Conservation (phyloP, 441 rosid species). For the Raphanus hybrid region DNA sequence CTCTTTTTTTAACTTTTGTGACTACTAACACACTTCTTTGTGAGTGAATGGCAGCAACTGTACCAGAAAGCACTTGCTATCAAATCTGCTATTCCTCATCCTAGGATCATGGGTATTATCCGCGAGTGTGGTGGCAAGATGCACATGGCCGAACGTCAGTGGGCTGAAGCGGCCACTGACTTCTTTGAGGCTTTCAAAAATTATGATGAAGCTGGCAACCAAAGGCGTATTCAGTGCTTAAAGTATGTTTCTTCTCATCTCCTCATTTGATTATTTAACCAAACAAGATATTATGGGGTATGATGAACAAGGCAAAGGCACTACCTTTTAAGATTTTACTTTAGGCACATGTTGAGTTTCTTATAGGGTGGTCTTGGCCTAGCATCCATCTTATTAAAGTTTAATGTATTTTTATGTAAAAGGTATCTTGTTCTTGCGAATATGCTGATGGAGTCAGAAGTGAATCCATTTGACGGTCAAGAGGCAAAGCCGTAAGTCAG, state of each 20-base stretch:
- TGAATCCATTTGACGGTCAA: slow-evolving; percentile 99
- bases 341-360: slow-evolving; percentile 6
- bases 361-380: not conserved
- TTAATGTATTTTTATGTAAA: slow-evolving; percentile 11
- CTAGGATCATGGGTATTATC: slow-evolving; percentile 99
- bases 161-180: slow-evolving; percentile 99
- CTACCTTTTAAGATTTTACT: slow-evolving; percentile 10
- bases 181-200: slow-evolving; percentile 99
- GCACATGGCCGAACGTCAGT: slow-evolving; percentile 99
- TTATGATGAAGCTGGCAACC: slow-evolving; percentile 99
- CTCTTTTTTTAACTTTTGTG: slow-evolving; percentile 13
- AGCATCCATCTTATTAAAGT: not conserved
- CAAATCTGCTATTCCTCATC: slow-evolving; percentile 99
- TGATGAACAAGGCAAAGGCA: not conserved
- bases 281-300: not conserved
- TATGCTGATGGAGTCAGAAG: slow-evolving; percentile 99
- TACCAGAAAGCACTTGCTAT: slow-evolving; percentile 98
- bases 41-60: slow-evolving; percentile 71
- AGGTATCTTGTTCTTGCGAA: slow-evolving; percentile 98
- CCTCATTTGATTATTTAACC: not conserved
- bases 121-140: slow-evolving; percentile 99
- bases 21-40: slow-evolving; percentile 23
- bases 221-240: slow-evolving; percentile 95
- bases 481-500: slow-evolving; percentile 98
- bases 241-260: slow-evolving; percentile 58